phyloP scores from a whole-genome alignment of 805 yeast species.

The Monosporozyma siamensis region DNA sequence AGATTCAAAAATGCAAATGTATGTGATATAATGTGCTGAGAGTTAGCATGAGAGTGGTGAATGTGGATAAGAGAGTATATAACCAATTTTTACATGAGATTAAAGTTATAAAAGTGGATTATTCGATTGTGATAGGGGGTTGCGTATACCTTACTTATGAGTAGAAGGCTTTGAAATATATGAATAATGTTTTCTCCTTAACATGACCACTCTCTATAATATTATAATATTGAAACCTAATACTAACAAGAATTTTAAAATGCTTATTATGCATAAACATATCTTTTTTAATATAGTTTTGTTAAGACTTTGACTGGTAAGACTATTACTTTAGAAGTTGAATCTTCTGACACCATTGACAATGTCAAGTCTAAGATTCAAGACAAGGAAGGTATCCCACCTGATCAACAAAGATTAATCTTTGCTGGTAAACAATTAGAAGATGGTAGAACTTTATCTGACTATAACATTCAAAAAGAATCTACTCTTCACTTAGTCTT shows the following conservation, averaged over 20 bases:
- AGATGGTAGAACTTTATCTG: constrained; percentile 63
- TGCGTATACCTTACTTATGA: no score
- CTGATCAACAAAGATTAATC: constrained; percentile 60
- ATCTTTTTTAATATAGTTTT: constrained; percentile 39
- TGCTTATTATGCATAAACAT: neutral
- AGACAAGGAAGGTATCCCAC: constrained; percentile 64
- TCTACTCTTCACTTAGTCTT: constrained; percentile 61
- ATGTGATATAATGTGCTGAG: no score
- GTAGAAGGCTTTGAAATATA: no score
- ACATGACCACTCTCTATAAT: no score
- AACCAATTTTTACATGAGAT: no score
- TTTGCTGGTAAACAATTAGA: constrained; percentile 66
- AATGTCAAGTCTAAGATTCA: constrained; percentile 87
- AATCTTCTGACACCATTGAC: constrained; percentile 95
- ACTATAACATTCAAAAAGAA: constrained; percentile 64
- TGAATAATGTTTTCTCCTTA: no score
- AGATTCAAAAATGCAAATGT: constrained; percentile 40
- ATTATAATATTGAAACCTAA: no score
- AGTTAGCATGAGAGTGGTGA: no score
- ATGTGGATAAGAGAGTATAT: no score
- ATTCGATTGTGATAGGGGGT: no score
- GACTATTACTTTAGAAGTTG: constrained; percentile 95
- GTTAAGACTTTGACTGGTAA: constrained; percentile 97
- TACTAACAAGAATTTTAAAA: no score
- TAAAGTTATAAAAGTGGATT: no score